These are phyloP conservation scores for Escovopsis weberi DNA, from an alignment of 2,329 filamentous ascomycete species.

Conservation along the genomic window DNA sequence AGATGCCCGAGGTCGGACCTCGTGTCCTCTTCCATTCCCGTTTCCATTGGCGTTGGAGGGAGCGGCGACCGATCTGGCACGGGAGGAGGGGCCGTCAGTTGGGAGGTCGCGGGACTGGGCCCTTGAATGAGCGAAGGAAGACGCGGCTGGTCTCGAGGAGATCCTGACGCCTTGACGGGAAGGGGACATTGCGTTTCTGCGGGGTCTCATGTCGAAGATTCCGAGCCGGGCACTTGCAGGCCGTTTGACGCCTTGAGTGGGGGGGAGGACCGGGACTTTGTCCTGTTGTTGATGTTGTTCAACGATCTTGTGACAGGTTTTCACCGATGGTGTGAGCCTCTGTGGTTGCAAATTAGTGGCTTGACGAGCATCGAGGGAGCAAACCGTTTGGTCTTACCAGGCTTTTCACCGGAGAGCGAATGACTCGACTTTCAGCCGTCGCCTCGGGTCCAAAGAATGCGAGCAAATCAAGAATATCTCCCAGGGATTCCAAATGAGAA, in stretches of 20 bases:
- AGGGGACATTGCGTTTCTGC: constrained; percentile 2
- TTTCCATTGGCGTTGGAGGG: neutral
- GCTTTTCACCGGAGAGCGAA: constrained; percentile 6
- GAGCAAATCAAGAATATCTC: constrained; percentile 10
- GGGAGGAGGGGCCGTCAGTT: too few species aligned
- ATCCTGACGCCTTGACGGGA: neutral
- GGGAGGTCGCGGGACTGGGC: neutral
- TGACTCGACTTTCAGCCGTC: constrained; percentile 11
- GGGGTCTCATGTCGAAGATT: constrained; percentile 8
- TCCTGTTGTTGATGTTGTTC: constrained; percentile 5
- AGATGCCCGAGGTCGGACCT: constrained; percentile 1
- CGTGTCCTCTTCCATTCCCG: neutral
- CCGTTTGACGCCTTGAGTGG: constrained; percentile 10
- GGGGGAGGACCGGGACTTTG: constrained; percentile 2
- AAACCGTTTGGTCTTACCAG: constrained; percentile 7
- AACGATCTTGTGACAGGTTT: constrained; percentile 4
- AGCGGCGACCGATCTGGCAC: neutral
- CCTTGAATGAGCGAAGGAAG: neutral
- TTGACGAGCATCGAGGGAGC: neutral
- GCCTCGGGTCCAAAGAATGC: constrained; percentile 14
- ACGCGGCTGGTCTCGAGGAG: neutral
- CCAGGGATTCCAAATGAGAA: constrained; percentile 3
- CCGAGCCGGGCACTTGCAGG: constrained; percentile 18
- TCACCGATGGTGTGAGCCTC: constrained; percentile 1
- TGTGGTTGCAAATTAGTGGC: constrained; percentile 2